These are phyloP conservation scores for Aquilaria agallochum DNA, from an alignment of 441 rosid genomes.

Conservation along the genomic window DNA sequence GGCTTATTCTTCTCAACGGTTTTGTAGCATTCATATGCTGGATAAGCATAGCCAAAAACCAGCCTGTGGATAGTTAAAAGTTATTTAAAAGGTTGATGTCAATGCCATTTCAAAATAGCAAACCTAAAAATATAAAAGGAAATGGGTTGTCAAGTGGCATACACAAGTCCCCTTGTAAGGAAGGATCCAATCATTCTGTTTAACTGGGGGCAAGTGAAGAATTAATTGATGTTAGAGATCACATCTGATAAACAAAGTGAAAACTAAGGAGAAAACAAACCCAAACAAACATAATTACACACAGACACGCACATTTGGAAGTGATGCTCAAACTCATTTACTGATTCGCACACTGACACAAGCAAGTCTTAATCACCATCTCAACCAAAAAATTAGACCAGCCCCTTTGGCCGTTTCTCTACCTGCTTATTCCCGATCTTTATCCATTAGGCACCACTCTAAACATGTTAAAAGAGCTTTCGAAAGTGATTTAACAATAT, in stretches of 20 bases:
- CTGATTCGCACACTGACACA: too few relatives aligned
- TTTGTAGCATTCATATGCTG: conserved; percentile 88
- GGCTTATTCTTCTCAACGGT: conserved; percentile 83
- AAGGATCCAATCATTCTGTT: conserved; percentile 84
- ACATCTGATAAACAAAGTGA: neutral
- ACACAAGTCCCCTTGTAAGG: conserved; percentile 90
- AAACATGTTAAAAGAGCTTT: too few relatives aligned
- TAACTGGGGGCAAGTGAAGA: conserved; percentile 23
- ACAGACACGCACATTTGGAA: too few relatives aligned
- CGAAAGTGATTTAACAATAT: too few relatives aligned
- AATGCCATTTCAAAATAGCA: conserved; percentile 3
- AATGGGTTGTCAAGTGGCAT: conserved; percentile 23
- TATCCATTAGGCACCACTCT: too few relatives aligned
- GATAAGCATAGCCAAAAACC: conserved; percentile 90
- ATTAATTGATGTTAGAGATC: conserved; percentile 4
- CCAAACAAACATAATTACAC: too few relatives aligned
- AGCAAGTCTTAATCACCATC: too few relatives aligned
- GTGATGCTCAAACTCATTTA: too few relatives aligned
- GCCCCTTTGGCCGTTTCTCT: too few relatives aligned
- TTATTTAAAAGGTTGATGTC: neutral
- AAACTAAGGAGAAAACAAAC: neutral
- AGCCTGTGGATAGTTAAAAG: conserved; percentile 39
- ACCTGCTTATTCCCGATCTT: too few relatives aligned
- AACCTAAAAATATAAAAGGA: conserved; percentile 9
- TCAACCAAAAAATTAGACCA: too few relatives aligned